Evolutionary conservation across 495 filamentous ascomycete genomes (phyloP), one percentile per base, ranked within the genome.

Genomic region (Penicillium fimorum): DNA sequence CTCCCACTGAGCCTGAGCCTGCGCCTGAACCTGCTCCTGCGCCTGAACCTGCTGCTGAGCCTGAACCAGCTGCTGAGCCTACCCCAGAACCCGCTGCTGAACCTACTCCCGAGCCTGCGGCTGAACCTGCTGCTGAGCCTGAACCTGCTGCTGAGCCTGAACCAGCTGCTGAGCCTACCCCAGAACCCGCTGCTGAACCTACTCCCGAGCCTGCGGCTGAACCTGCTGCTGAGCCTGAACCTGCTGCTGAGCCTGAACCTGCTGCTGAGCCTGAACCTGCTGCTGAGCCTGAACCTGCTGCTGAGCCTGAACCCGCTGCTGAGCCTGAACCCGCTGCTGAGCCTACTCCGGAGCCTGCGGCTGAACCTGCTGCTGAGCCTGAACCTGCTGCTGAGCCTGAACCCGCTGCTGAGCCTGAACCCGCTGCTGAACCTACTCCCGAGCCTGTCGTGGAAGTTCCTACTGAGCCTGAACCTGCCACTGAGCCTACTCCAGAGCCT

Each of bases 181-280:
- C 25, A 0, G 55, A 42, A 33, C 46, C 63, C 37, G 32, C 50
- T 40, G 53, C 50, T 12, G 62, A 70, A n/a, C 38, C 44, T 45
- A 4, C 57, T 25, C 50, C 42, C 18, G 62, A 65, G 27, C 22
- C 25, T 24, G 50, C 25, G 24, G 44, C 47, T 29, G 51, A 58
- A 35, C 46, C 49, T 29, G 30, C 30, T 40, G 55, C 47, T 29
- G 55, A 57, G 44, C 12, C 58, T 33, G 46, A 51, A 12, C 20
- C 45, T 44, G 25, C 25, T 29, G 29, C 30, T 22, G 22, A 22
- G 22, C 22, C 22, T 22, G 22, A 22, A 22, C 22, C 22, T 22
- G 22, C 22, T 22, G 22, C 22, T 22, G 22, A 22, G 22, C 22
- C 22, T 22, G 22, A 22, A 22, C 22, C 22, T 22, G 22, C 22